A percentile compares a stretch with the other conserved stretches of the same genome.
These are phyloP conservation scores for Licmophora abbreviata DNA, from an alignment of 108 stramenopile species.

Conservation along the genomic window DNA sequence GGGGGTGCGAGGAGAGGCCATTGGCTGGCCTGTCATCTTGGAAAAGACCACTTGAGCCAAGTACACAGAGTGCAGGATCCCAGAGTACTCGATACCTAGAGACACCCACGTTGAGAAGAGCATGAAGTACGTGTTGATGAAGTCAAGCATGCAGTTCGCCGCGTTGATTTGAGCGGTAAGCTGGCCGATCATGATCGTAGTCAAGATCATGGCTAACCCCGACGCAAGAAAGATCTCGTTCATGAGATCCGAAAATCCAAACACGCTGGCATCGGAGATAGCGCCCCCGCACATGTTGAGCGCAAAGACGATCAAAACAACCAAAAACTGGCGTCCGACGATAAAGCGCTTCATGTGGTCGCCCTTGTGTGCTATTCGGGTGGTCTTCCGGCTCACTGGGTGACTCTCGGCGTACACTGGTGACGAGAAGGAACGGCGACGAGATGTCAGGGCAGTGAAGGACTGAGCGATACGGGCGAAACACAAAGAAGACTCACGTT, in stretches of 20 bases:
- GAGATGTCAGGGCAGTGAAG: too few species aligned
- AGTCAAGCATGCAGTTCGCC: conserved; percentile 69
- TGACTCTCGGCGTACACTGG: conserved; percentile 49
- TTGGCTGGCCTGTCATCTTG: conserved; percentile 33
- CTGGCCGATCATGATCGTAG: conserved; percentile 37
- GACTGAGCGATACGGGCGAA: too few species aligned
- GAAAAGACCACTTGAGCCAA: conserved; percentile 39
- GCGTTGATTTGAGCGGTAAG: conserved; percentile 65
- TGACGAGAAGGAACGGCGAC: too few species aligned
- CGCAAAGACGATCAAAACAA: conserved; percentile 47
- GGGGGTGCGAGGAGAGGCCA: too few species aligned
- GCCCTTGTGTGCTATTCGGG: conserved; percentile 36
- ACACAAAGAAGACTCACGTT: too few species aligned
- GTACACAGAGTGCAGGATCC: conserved; percentile 65
- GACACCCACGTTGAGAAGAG: conserved; percentile 51
- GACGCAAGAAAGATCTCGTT: conserved; percentile 36
- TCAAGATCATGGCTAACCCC: conserved; percentile 48
- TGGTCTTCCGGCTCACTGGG: conserved; percentile 29
- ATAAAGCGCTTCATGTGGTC: conserved; percentile 69
- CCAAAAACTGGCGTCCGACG: conserved; percentile 59
- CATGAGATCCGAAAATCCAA: conserved; percentile 23
- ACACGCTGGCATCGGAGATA: conserved; percentile 16
- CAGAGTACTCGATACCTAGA: conserved; percentile 54
- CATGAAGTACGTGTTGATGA: conserved; percentile 72
- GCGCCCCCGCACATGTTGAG: conserved; percentile 41